Evolutionary conservation across 1,284 basidiomycete genomes (phyloP), one percentile per base, ranked within the genome.

Genomic region (Singerocomus inundabilis): DNA sequence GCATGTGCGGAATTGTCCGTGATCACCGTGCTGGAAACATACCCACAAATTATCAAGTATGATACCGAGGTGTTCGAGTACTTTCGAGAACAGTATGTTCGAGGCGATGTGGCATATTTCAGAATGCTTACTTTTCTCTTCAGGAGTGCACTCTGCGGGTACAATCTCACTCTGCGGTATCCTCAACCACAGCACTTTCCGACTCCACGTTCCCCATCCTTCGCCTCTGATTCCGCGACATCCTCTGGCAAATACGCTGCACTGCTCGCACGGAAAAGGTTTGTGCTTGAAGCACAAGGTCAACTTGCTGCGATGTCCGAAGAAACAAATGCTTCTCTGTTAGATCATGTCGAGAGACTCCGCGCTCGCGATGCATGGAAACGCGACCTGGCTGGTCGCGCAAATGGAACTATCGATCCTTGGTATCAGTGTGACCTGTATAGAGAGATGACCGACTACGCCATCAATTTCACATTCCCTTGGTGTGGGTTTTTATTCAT

Each of bases 91-190:
- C 84, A 86, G 85, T 85, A 54, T 36, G 48, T 46, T 32, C 26
- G 6, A 36, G 6, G 8, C 6, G 15, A 16, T 25, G 32, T 28
- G 13, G 6, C 26, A 11, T 24, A 9, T n/a, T 39, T 9, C 13
- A n/a, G 13, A 15, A 18, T 31, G n/a, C 43, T 45, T 15, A 56
- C 45, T 24, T 34, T 34, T 34, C 6, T 28, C 1, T 7, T 39
- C n/a, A 88, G 85, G 62, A 69, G 73, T 26, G 72, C 78, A 37
- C 70, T 86, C 15, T 89, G 86, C 54, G 79, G 79, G 2, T 85
- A 78, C 59, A 77, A 88, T 61, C 62, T 89, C 26, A 83, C 82
- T 58, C 68, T 89, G 6, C 80, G 84, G n/a, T 89, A 88, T 55
- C 86, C 86, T 1, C 82, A 88, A 61, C 70, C 73, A 34, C 75